Base-by-base conservation (phyloP, 2,329 filamentous ascomycete species). In the Aspergillus pseudoglaucus region DNA sequence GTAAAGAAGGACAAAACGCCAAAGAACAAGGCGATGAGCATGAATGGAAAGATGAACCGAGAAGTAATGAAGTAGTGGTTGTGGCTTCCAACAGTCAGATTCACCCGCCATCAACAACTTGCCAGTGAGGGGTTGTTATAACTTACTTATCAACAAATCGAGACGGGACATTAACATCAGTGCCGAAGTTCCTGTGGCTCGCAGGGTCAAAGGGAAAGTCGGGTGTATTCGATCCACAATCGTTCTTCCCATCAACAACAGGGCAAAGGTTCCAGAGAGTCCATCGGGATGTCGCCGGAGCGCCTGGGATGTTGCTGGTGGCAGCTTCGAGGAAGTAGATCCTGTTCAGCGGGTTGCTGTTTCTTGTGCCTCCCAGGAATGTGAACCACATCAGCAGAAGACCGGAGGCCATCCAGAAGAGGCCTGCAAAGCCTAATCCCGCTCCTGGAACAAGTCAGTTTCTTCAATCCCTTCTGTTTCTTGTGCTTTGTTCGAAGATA, bases 41-140 rank as follows among this genome's bases (percentile, higher is more conserved):
- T 87, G 70, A 95, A 93, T 33, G 90, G 88, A 80, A 91, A 97
- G 68, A 88, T 86, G 74, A 96, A 95, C 37, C 91, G 82, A 73
- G 89, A 94, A 64, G 93, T 78, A 71, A 90, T 88, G 73, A 79
- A 97, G 75, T 84, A 95, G 53, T 75, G 80, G 57, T 82, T 75
- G 8, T 73, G 70, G 33, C 85, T 75, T 49, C 8, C 15, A 15
- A 25, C 10, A 3, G 33, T 39, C 18, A 47, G 45, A 25, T n/a
- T 27, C 20, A 10, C 10, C 14, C 37, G 9, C 18, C 12, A 4
- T 18, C 18, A 18, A 25, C 53, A 47, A 50, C 15, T 7, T 46
- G 47, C 33, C 51, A 52, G 39, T 39, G 22, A 35, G 43, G 53
- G 15, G 18, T 30, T 30, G 40, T 49, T 41, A 43, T 46, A 17